Evolutionary conservation across 1,139 yeast genomes (phyloP).

Genomic region (Pichia terricola): DNA sequence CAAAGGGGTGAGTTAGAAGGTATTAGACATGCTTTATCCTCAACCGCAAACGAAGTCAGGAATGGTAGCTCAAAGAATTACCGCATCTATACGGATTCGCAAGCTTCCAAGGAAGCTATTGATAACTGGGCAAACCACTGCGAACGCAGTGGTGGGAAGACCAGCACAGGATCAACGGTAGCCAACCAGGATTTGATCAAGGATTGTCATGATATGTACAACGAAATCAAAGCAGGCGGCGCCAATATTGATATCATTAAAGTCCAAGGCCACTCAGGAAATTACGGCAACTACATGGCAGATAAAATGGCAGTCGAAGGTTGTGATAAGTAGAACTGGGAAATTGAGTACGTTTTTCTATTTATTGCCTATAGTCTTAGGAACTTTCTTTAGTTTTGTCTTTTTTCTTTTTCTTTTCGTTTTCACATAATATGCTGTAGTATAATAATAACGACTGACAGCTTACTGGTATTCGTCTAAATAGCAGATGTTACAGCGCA

Average conservation of each 20-base stretch:
- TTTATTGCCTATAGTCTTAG: too few relatives aligned
- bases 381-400: too few relatives aligned
- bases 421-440: too few relatives aligned
- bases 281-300: slow-evolving; percentile 66
- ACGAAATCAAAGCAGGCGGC: slow-evolving; percentile 23
- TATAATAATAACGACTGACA: too few relatives aligned
- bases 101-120: slow-evolving; percentile 40
- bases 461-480: too few relatives aligned
- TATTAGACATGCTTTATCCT: slow-evolving; percentile 41
- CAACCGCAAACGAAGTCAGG: slow-evolving; percentile 4
- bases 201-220: too few relatives aligned
- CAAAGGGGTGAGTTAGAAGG: slow-evolving; percentile 77
- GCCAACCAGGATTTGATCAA: slow-evolving; percentile 37
- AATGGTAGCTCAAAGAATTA: too few relatives aligned
- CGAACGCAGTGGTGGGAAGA: slow-evolving; percentile 46
- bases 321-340: slow-evolving; percentile 23
- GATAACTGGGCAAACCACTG: slow-evolving; percentile 45
- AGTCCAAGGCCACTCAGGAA: slow-evolving; percentile 67
- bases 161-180: slow-evolving; percentile 35
- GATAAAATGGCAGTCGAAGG: slow-evolving; percentile 66
- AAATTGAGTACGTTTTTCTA: too few relatives aligned
- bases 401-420: too few relatives aligned
- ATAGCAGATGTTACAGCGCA: too few relatives aligned
- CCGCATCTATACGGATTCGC: slow-evolving; percentile 41
- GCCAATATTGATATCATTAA: slow-evolving; percentile 25